phyloP scores from a whole-genome alignment of 2,329 filamentous ascomycete genomes.

The Fusarium mundagurra region DNA sequence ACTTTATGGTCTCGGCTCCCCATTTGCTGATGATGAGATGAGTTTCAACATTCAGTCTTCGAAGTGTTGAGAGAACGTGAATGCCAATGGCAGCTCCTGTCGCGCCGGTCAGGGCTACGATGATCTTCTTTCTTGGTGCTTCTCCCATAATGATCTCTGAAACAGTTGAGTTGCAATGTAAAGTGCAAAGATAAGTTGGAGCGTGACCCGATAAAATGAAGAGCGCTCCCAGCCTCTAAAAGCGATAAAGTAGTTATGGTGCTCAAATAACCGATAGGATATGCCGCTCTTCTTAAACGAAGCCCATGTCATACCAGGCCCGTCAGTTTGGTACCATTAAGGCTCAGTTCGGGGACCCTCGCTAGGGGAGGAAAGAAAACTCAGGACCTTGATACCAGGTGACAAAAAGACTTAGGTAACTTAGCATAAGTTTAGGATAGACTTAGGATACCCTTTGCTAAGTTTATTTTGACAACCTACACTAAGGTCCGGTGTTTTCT shows the following conservation, averaged over 20 bases:
- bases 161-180: background rate
- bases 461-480: too few species aligned
- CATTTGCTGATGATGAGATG: constrained; percentile 60
- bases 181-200: background rate
- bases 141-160: background rate
- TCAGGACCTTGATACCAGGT: too few species aligned
- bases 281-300: background rate
- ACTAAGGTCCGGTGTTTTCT: too few species aligned
- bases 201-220: background rate
- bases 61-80: constrained; percentile 52
- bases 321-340: background rate
- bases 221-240: background rate
- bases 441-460: too few species aligned
- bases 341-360: background rate
- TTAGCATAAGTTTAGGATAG: too few species aligned
- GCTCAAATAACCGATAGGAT: background rate
- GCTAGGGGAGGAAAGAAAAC: too few species aligned
- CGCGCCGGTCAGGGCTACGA: constrained; percentile 61
- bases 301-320: background rate
- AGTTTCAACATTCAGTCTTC: constrained; percentile 56
- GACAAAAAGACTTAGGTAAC: too few species aligned
- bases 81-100: constrained; percentile 58
- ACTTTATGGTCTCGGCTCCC: constrained; percentile 58
- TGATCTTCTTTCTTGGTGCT: constrained; percentile 44
- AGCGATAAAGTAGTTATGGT: background rate